phyloP scores from a whole-genome alignment of 2,329 filamentous ascomycete species.

The Verticillium tricorpus region DNA sequence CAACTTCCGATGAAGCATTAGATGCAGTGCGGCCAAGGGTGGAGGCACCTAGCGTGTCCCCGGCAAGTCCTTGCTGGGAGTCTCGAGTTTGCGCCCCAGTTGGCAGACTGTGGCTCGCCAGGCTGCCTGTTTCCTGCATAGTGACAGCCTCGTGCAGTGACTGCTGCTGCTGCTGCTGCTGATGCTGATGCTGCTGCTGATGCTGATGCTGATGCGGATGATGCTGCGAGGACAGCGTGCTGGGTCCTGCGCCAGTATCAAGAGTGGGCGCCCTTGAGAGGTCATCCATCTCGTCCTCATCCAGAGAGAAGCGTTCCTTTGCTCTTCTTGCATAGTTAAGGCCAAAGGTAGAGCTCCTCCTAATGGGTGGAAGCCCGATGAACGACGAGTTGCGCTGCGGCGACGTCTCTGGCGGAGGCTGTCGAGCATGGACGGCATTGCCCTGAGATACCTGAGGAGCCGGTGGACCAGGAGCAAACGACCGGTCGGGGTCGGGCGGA shows the following conservation, averaged over 20 bases:
- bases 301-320: slow-evolving; percentile 23
- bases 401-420: slow-evolving; percentile 1
- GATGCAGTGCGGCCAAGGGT: not conserved
- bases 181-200: not conserved
- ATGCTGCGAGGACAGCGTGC: not conserved
- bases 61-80: not conserved
- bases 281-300: slow-evolving; percentile 27
- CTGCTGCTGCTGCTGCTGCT: slow-evolving; percentile 2
- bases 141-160: not conserved
- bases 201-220: slow-evolving; percentile 1
- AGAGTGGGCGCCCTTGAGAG: not conserved
- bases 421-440: slow-evolving; percentile 4
- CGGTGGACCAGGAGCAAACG: not conserved
- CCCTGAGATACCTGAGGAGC: not conserved
- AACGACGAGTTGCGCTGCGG: slow-evolving; percentile 46
- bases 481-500: not conserved
- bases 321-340: slow-evolving; percentile 29
- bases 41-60: not conserved
- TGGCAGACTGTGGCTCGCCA: not conserved
- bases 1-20: not conserved
- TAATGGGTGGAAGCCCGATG: slow-evolving; percentile 53
- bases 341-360: slow-evolving; percentile 53
- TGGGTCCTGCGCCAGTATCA: slow-evolving; percentile 1
- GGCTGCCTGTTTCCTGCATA: not conserved
- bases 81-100: not conserved